Conservation (phyloP, 768 basidiomycete genomes). For the Boletus rex-veris region DNA sequence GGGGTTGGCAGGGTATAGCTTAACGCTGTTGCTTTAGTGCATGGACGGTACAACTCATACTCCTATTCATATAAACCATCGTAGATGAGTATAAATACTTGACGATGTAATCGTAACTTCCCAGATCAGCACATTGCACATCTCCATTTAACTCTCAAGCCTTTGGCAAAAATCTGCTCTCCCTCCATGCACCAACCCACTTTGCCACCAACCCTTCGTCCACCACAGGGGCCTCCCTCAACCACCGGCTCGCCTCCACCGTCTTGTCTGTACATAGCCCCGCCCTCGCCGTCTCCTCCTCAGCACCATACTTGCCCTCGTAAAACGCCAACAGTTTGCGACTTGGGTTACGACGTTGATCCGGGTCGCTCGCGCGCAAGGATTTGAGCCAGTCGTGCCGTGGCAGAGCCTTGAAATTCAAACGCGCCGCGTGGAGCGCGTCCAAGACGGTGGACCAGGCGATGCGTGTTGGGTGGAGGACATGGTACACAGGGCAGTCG, state of each 20-base stretch:
- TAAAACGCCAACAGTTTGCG: constrained; percentile 25
- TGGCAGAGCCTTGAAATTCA: constrained; percentile 26
- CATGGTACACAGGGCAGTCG: constrained; percentile 22
- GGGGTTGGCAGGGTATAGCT: constrained; percentile 34
- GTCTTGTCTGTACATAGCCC: constrained; percentile 9
- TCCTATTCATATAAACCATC: not conserved
- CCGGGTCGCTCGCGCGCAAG: constrained; percentile 19
- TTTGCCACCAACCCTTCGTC: constrained; percentile 35
- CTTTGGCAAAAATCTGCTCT: constrained; percentile 34
- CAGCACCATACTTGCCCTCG: constrained; percentile 23
- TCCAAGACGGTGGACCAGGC: constrained; percentile 41
- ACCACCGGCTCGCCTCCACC: constrained; percentile 12
- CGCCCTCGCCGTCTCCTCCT: constrained; percentile 5
- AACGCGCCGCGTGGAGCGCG: constrained; percentile 35
- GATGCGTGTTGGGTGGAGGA: constrained; percentile 15
- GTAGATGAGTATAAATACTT: not conserved
- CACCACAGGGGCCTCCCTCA: constrained; percentile 13
- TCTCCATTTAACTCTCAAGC: not conserved
- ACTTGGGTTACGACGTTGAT: constrained; percentile 24
- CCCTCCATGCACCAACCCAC: constrained; percentile 42
- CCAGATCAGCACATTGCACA: no score
- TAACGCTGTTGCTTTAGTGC: constrained; percentile 26
- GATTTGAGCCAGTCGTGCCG: constrained; percentile 24
- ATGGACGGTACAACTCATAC: not conserved
- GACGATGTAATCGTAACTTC: not conserved